Evolutionary conservation across 2,329 filamentous ascomycete species (phyloP).

Genomic region (Aureobasidium sp.): DNA sequence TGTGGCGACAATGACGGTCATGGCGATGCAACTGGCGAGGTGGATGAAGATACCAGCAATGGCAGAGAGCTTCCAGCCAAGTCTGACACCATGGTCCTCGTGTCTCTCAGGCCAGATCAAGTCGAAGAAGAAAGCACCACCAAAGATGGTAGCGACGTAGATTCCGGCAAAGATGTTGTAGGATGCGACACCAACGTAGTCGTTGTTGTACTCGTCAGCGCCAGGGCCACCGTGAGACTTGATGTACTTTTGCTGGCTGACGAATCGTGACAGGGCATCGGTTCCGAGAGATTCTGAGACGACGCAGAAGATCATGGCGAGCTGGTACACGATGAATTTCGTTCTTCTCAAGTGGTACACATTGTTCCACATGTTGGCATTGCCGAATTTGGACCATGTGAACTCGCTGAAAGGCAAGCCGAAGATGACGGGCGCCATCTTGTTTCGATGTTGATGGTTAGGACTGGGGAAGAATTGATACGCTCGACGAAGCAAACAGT

Average conservation of each 20-base stretch:
- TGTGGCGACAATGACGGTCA: constrained; percentile 44
- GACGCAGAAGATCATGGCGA: constrained; percentile 50
- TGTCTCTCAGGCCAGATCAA: constrained; percentile 50
- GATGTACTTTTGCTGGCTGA: constrained; percentile 44
- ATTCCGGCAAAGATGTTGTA: constrained; percentile 53
- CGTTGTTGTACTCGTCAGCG: constrained; percentile 42
- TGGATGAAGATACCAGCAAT: constrained; percentile 40
- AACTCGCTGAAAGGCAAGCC: constrained; percentile 49
- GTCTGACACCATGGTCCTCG: constrained; percentile 40
- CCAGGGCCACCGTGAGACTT: constrained; percentile 29
- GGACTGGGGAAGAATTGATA: background rate
- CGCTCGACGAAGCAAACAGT: background rate
- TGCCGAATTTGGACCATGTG: constrained; percentile 50
- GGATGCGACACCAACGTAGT: constrained; percentile 46
- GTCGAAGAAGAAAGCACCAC: constrained; percentile 53
- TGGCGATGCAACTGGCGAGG: constrained; percentile 39
- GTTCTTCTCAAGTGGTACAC: constrained; percentile 46
- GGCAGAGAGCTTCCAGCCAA: constrained; percentile 47
- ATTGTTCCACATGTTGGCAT: constrained; percentile 47
- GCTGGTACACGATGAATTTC: constrained; percentile 52
- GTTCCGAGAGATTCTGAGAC: constrained; percentile 50
- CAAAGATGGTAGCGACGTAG: constrained; percentile 49
- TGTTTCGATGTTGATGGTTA: background rate
- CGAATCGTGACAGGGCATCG: constrained; percentile 47
- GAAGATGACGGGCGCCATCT: constrained; percentile 42